phyloP scores from a whole-genome alignment of 805 yeast species.

The Komagataella phaffii region DNA sequence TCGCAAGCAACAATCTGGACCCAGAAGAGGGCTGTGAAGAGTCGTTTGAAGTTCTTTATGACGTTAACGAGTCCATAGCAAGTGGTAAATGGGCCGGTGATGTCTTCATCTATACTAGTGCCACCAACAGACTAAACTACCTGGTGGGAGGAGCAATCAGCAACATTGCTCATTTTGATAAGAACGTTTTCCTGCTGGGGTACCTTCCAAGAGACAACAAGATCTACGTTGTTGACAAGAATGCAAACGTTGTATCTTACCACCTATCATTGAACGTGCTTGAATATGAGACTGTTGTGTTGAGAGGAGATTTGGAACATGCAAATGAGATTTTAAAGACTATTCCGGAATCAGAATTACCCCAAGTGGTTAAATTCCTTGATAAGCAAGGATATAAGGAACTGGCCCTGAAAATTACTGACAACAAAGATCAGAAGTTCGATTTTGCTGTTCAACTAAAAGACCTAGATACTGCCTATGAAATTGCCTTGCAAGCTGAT shows the following conservation, averaged over 20 bases:
- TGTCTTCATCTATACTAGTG: conserved; percentile 84
- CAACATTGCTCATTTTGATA: conserved; percentile 87
- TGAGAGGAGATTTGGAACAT: conserved; percentile 87
- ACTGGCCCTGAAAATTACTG: conserved; percentile 72
- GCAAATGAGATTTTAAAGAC: conserved; percentile 55
- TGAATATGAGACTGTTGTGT: conserved; percentile 90
- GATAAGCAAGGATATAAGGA: conserved; percentile 85
- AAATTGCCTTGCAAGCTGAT: conserved; percentile 39
- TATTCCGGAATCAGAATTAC: conserved; percentile 50
- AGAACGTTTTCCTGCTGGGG: conserved; percentile 74
- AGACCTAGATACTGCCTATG: conserved; percentile 58
- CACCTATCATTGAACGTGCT: conserved; percentile 72
- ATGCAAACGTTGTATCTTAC: conserved; percentile 71
- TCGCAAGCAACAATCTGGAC: conserved; percentile 42
- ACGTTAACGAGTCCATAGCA: conserved; percentile 66
- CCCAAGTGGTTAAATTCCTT: conserved; percentile 80
- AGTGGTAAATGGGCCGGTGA: conserved; percentile 97
- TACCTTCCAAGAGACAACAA: conserved; percentile 84
- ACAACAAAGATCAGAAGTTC: conserved; percentile 83
- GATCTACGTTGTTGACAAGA: conserved; percentile 84
- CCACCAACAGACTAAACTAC: conserved; percentile 80
- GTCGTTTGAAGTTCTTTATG: conserved; percentile 74
- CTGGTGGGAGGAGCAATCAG: conserved; percentile 90
- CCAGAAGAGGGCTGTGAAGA: conserved; percentile 84
- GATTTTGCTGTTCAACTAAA: conserved; percentile 76